These are phyloP conservation scores for Pilaira anomala DNA, from an alignment of 192 early-diverging fungal genomes.

Conservation along the genomic window DNA sequence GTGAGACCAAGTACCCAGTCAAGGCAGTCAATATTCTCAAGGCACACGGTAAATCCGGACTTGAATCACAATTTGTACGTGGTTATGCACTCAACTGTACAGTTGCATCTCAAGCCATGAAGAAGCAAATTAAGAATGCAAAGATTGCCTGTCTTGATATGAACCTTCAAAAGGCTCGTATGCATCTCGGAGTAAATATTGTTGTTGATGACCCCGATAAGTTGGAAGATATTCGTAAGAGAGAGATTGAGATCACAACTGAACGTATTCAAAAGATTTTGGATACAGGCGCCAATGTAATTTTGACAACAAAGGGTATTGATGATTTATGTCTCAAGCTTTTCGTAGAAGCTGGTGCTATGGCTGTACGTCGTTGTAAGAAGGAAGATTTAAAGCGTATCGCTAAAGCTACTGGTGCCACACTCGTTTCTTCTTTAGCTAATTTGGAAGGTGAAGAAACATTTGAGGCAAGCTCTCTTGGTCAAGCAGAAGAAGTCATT, in stretches of 20 bases:
- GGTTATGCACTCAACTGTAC: constrained; percentile 99
- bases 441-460: constrained; percentile 99
- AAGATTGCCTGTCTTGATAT: constrained; percentile 98
- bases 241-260: constrained; percentile 86
- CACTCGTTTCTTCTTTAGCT: constrained; percentile 89
- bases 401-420: constrained; percentile 95
- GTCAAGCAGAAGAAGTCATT: constrained; percentile 92
- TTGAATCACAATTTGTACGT: constrained; percentile 83
- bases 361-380: constrained; percentile 92
- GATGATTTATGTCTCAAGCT: constrained; percentile 98
- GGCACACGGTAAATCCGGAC: constrained; percentile 90
- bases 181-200: constrained; percentile 98
- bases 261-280: constrained; percentile 96
- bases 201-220: constrained; percentile 98
- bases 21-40: constrained; percentile 97
- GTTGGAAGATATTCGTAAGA: constrained; percentile 91
- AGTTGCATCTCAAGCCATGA: constrained; percentile 94
- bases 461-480: constrained; percentile 84
- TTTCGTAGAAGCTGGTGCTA: constrained; percentile 97
- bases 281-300: constrained; percentile 91
- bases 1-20: constrained; percentile 91
- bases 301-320: constrained; percentile 98
- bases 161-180: constrained; percentile 96
- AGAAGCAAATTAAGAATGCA: constrained; percentile 79
- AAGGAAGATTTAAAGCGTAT: constrained; percentile 98